These are phyloP conservation scores for Neurospora sp. DNA, from an alignment of 495 filamentous ascomycete species.

Conservation along the genomic window DNA sequence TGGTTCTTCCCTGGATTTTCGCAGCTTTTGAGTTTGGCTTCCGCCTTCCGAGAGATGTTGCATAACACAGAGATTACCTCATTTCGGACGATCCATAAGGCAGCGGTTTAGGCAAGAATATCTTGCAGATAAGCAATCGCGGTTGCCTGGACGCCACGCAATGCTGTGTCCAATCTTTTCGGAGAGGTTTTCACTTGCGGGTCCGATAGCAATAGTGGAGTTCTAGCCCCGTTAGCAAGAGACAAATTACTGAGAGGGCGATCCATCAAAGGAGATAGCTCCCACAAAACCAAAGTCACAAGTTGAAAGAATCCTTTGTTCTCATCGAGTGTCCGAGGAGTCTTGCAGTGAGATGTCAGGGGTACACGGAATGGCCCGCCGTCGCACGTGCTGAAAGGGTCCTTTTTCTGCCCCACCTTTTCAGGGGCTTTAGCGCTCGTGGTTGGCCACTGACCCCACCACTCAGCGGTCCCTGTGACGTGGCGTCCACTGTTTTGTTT, in stretches of 20 bases:
- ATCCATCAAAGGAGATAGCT: neutral
- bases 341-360: neutral
- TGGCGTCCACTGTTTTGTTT: neutral
- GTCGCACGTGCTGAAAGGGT: neutral
- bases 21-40: neutral
- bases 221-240: neutral
- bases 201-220: neutral
- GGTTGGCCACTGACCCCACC: neutral
- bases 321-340: neutral
- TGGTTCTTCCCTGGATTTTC: neutral
- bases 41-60: neutral
- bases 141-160: neutral
- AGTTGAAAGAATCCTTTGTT: neutral
- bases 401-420: neutral
- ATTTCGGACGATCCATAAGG: neutral
- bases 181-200: neutral
- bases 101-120: neutral
- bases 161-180: neutral
- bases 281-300: neutral
- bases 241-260: fast-evolving
- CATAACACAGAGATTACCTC: too few species aligned
- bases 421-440: neutral
- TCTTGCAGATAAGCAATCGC: neutral
- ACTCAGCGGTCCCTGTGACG: neutral
- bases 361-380: neutral